phyloP scores from a whole-genome alignment of 306 rosid species.

The Parietaria judaica region DNA sequence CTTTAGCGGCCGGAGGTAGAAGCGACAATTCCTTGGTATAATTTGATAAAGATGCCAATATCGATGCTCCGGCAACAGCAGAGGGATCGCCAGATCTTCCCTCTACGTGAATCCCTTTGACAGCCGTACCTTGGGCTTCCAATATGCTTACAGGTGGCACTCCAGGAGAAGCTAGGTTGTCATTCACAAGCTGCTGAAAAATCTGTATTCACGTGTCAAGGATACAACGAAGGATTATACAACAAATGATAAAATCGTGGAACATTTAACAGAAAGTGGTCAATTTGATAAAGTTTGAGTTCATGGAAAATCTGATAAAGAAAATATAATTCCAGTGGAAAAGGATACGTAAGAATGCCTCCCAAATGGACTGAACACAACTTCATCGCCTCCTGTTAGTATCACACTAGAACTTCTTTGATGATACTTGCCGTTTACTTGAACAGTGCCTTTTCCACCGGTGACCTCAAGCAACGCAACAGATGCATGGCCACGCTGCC shows the following conservation, averaged over 20 bases:
- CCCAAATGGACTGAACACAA: conserved; percentile 57
- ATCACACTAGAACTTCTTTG: conserved; percentile 41
- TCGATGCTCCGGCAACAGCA: conserved; percentile 84
- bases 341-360: conserved; percentile 98
- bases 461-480: conserved; percentile 63
- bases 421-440: conserved; percentile 55
- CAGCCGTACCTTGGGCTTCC: conserved; percentile 69
- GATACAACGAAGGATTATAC: conserved; percentile 10
- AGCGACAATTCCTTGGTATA: conserved; percentile 51
- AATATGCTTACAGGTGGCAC: conserved; percentile 55
- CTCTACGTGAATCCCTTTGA: conserved; percentile 64
- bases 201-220: conserved; percentile 55
- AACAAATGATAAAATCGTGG: conserved; percentile 5
- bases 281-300: neutral
- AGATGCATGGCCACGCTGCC: conserved; percentile 61
- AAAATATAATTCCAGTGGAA: conserved; percentile 7
- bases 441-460: conserved; percentile 66
- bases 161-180: conserved; percentile 41
- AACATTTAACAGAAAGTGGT: neutral
- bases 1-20: conserved; percentile 53
- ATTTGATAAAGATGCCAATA: conserved; percentile 76
- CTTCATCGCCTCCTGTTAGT: conserved; percentile 83
- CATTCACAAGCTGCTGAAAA: conserved; percentile 61
- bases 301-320: neutral
- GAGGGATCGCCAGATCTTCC: conserved; percentile 81